Evolutionary conservation across 148 eudicot species (phyloP).

Genomic region (Silene uniflora): DNA sequence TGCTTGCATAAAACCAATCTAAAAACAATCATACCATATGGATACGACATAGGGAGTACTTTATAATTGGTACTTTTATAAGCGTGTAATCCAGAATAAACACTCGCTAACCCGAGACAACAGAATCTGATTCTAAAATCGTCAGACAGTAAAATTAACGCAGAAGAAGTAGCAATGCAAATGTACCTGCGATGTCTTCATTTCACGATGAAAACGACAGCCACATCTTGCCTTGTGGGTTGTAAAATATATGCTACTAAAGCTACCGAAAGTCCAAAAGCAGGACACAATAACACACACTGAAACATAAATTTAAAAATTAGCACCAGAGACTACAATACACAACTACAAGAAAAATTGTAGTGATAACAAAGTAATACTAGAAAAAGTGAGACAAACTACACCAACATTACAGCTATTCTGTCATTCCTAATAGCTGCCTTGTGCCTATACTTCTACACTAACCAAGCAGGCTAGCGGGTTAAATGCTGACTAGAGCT

Average conservation of each 20-base stretch:
- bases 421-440: neutral
- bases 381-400: neutral
- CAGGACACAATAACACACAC: conserved; percentile 5
- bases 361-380: neutral
- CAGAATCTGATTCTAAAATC: neutral
- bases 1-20: too few species aligned
- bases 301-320: conserved; percentile 5
- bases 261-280: neutral
- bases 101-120: neutral
- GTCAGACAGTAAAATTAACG: neutral
- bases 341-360: conserved; percentile 8
- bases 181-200: conserved; percentile 48
- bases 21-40: too few species aligned
- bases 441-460: neutral
- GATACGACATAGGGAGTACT: neutral
- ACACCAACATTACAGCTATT: neutral
- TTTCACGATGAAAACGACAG: conserved; percentile 34
- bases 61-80: too few species aligned
- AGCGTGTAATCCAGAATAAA: neutral
- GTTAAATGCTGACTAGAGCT: too few species aligned
- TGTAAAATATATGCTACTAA: neutral
- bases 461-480: neutral
- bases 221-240: conserved; percentile 29
- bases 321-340: conserved; percentile 5
- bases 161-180: conserved; percentile 5